Conservation (phyloP, 176 grass and related monocot genomes). For the Eremochloa ophiuroides region DNA sequence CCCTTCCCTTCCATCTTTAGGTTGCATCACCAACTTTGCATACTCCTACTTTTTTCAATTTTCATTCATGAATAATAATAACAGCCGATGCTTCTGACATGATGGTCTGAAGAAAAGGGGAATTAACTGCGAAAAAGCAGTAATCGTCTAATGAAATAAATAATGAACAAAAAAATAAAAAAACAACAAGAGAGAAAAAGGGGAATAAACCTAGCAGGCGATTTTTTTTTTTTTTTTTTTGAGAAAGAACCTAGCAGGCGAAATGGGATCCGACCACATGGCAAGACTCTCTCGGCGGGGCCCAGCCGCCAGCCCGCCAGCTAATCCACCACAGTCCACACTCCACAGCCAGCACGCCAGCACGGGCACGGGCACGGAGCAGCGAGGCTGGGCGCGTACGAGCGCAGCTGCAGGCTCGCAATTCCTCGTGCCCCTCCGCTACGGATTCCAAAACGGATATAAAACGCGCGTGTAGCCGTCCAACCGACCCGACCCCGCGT, state of each 20-base stretch:
- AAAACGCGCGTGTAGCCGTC: conserved; percentile 10
- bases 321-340: background rate
- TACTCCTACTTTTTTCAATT: background rate
- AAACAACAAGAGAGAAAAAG: too few relatives aligned
- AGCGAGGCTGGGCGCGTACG: background rate
- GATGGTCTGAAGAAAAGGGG: background rate
- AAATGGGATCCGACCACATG: background rate
- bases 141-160: background rate
- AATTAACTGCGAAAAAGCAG: background rate
- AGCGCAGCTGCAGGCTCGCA: background rate
- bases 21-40: background rate
- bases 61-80: background rate
- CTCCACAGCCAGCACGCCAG: background rate
- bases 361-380: background rate
- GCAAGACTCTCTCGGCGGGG: background rate
- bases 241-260: too few relatives aligned
- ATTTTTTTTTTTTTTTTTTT: too few relatives aligned
- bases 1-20: background rate
- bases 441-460: conserved; percentile 17
- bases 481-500: background rate
- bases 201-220: background rate
- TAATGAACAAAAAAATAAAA: too few relatives aligned
- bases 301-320: background rate
- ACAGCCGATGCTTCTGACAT: background rate
- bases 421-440: background rate